Base-by-base conservation (phyloP, 805 yeast species). In the Pichia deserticola region DNA sequence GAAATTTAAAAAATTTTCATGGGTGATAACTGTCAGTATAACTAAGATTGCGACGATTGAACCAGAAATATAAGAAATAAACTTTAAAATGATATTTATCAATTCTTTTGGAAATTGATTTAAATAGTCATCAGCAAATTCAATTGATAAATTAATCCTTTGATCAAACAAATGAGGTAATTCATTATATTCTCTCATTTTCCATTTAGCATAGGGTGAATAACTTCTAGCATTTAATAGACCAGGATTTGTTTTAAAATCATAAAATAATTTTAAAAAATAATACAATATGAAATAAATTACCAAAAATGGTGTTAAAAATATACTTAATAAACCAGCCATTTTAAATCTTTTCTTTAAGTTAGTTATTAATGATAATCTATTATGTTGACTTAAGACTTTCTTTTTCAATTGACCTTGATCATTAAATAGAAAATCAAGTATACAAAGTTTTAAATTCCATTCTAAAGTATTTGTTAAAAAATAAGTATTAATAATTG, bases 141-240 rank as follows among this genome's bases (percentile, higher is more conserved):
- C 86, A 33, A 81, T 77, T 46, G 97, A 87, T 52, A 87, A 67
- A 43, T 82, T 86, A 39, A 93, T 67, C 45, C 99, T 73, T 57
- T 83, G 81, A 50, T 81, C 81, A 67, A 93, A 93, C 30, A 92
- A 74, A 65, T 93, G 99, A 41, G 88, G 88, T 8, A 93, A 73
- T 62, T 93, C 99, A 65, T 93, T 93, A 62, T 86, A 88, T 60
- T 93, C 99, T 50, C 99, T 73, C 60, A 93, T 77, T 62, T 84
- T 88, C 98, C 98, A 93, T 59, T 86, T 90, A 0, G 98, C 97
- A 66, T 79, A 79, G 0, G 97, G 97, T 0, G 98, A 88, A 62
- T 89, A 93, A 58, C 89, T 95, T 43, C 99, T 72, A 3, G 89
- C 75, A 6, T 89, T 84, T 48, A 93, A 73, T 10, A 89, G 73